Percentiles rank a stretch among this genome's conserved stretches.
These are phyloP conservation scores for Tolypocladium sp. DNA, from an alignment of 2,329 filamentous ascomycete genomes.

Conservation along the genomic window DNA sequence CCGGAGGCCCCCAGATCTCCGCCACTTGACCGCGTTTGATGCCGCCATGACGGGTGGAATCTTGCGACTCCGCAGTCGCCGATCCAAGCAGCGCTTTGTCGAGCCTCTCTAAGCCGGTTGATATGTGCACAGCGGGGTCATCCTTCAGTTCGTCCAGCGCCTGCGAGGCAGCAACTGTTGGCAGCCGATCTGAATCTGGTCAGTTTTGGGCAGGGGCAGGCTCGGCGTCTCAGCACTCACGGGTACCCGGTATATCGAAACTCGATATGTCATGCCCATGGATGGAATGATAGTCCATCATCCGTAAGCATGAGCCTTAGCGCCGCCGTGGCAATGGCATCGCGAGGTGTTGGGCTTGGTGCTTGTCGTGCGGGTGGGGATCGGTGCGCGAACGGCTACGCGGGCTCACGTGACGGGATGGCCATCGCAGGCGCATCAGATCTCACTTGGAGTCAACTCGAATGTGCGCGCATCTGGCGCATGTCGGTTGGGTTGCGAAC, in stretches of 20 bases:
- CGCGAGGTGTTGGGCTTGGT: background rate
- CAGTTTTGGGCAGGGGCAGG: background rate
- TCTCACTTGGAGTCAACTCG: background rate
- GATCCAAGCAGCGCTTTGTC: conserved; percentile 33
- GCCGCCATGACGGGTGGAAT: conserved; percentile 34
- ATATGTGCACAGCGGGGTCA: conserved; percentile 39
- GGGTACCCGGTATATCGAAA: conserved; percentile 45
- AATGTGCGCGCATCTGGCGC: background rate
- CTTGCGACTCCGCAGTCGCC: conserved; percentile 5
- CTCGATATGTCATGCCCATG: conserved; percentile 53
- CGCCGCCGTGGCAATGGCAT: background rate
- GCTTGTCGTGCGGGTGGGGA: background rate
- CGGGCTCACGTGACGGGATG: conserved; percentile 6
- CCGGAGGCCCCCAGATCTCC: conserved; percentile 82
- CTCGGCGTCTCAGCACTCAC: conserved; percentile 22
- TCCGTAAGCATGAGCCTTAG: conserved; percentile 12
- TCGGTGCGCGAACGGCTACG: background rate
- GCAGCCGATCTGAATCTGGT: conserved; percentile 53
- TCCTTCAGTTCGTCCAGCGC: conserved; percentile 53
- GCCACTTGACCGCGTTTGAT: conserved; percentile 69
- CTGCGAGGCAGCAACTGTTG: conserved; percentile 68
- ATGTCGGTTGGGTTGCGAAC: background rate
- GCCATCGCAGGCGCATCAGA: too few relatives aligned
- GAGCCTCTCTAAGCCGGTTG: conserved; percentile 45
- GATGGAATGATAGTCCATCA: conserved; percentile 50